Conservation (phyloP, 441 rosid genomes). For the Jatropha podagrica region DNA sequence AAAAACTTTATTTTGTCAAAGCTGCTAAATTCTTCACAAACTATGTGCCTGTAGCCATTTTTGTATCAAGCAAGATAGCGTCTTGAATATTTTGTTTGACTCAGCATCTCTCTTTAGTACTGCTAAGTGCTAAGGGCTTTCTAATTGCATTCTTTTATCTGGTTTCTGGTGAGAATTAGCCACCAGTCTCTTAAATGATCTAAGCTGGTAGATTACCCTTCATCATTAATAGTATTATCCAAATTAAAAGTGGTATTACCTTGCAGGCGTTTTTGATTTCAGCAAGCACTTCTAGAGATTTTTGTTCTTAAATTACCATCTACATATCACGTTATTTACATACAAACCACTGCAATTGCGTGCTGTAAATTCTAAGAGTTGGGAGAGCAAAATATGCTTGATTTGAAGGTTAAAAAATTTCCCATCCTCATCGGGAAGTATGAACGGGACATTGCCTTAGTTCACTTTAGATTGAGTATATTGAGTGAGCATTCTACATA, state of each 20-base stretch:
- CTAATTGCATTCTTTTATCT: not conserved
- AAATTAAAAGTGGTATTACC: conserved; percentile 16
- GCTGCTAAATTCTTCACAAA: not conserved
- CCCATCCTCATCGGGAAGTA: not conserved
- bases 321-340: conserved; percentile 6
- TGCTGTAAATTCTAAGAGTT: not conserved
- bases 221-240: conserved; percentile 12
- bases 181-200: conserved; percentile 9
- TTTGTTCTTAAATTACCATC: conserved; percentile 11
- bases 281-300: conserved; percentile 15
- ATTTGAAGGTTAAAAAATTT: not conserved
- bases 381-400: conserved; percentile 4
- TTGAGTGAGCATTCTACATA: conserved; percentile 4
- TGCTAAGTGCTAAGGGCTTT: not conserved
- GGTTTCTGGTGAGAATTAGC: not conserved
- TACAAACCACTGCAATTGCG: not conserved
- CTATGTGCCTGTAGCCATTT: no score
- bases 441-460: not conserved
- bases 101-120: no score
- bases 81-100: not conserved
- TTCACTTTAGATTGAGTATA: not conserved
- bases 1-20: not conserved
- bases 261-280: conserved; percentile 23
- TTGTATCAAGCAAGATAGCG: no score
- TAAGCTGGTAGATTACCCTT: conserved; percentile 12